Percentiles rank a stretch among this genome's conserved stretches.
Conservation (phyloP, 164 flowering plant genomes). For the Vitis rupestris region DNA sequence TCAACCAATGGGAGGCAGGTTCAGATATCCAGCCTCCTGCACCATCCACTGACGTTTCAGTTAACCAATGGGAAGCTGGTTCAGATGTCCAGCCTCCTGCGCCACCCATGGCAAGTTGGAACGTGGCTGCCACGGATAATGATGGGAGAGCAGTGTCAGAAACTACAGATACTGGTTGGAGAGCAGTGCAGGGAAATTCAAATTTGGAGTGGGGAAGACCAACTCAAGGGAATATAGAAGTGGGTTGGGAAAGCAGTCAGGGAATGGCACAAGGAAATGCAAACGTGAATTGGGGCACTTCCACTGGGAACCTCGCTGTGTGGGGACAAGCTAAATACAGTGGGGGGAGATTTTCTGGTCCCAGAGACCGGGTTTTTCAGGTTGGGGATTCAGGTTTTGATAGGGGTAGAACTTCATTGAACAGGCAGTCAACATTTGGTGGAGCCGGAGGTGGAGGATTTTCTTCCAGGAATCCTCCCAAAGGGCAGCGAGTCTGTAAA, state of each 20-base stretch:
- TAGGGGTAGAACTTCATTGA: conserved; percentile 36
- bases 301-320: conserved; percentile 12
- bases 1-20: conserved; percentile 24
- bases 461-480: conserved; percentile 31
- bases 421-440: conserved; percentile 33
- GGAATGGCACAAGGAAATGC: conserved; percentile 19
- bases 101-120: conserved; percentile 17
- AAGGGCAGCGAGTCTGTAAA: conserved; percentile 66
- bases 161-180: conserved; percentile 20
- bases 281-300: conserved; percentile 14
- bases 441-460: conserved; percentile 38
- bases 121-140: conserved; percentile 9
- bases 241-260: conserved; percentile 22
- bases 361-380: conserved; percentile 34
- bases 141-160: conserved; percentile 20
- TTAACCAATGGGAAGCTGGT: conserved; percentile 24
- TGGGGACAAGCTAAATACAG: conserved; percentile 32
- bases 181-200: conserved; percentile 19
- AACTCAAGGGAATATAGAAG: conserved; percentile 16
- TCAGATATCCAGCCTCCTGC: conserved; percentile 9
- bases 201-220: conserved; percentile 25
- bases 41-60: conserved; percentile 7
- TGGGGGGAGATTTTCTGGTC: conserved; percentile 30
- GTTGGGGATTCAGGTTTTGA: conserved; percentile 27
- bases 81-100: conserved; percentile 9